These are phyloP conservation scores for Panaeolus papilionaceus DNA, from an alignment of 768 basidiomycete species.

Conservation along the genomic window DNA sequence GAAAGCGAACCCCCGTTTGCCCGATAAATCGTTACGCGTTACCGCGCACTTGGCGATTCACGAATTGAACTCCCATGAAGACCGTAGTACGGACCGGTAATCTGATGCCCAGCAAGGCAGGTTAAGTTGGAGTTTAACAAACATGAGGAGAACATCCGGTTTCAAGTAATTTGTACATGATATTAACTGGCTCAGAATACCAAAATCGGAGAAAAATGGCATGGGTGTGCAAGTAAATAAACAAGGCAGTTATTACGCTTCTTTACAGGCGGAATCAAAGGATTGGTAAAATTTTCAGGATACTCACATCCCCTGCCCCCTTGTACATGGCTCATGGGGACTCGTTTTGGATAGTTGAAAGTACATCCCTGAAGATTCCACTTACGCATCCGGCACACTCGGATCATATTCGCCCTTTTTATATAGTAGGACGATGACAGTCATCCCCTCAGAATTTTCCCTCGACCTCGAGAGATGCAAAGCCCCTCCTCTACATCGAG, in stretches of 20 bases:
- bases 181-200: constrained; percentile 11
- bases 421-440: constrained; percentile 14
- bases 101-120: constrained; percentile 8
- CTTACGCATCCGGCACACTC: constrained; percentile 14
- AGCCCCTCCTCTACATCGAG: constrained; percentile 6
- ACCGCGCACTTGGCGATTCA: constrained; percentile 13
- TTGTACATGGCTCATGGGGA: constrained; percentile 14
- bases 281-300: constrained; percentile 9
- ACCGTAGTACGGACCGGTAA: constrained; percentile 13
- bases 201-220: constrained; percentile 11
- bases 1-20: neutral
- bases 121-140: neutral
- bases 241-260: constrained; percentile 13
- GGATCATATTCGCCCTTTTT: constrained; percentile 15
- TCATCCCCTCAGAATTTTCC: constrained; percentile 15
- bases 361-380: constrained; percentile 8
- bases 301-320: constrained; percentile 12
- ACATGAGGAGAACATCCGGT: constrained; percentile 12
- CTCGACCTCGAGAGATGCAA: constrained; percentile 15
- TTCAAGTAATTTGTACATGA: constrained; percentile 10
- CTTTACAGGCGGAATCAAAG: constrained; percentile 10
- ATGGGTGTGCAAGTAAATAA: constrained; percentile 13
- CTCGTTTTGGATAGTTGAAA: constrained; percentile 2
- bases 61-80: constrained; percentile 13
- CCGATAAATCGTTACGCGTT: constrained; percentile 12